Percentiles rank a stretch among this genome's conserved stretches.
Conservation (phyloP, 1,284 basidiomycete species). For the Butyriboletus appendiculatus region DNA sequence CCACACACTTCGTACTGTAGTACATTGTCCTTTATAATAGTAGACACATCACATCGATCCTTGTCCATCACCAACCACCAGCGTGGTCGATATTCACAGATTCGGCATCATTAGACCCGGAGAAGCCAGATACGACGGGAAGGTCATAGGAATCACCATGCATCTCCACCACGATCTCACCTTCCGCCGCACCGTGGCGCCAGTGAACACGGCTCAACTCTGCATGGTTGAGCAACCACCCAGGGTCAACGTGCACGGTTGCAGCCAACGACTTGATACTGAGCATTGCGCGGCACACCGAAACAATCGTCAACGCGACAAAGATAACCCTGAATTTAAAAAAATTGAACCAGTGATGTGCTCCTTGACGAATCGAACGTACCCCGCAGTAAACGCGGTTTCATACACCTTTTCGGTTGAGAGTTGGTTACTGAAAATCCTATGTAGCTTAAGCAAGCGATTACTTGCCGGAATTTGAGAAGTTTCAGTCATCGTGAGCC, state of each 20-base stretch:
- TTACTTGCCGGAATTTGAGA: conserved; percentile 14
- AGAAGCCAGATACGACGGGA: not conserved
- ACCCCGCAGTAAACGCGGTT: conserved; percentile 14
- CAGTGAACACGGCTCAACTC: conserved; percentile 43
- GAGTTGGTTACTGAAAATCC: not conserved
- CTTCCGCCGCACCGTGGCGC: conserved; percentile 37
- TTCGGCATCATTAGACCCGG: not conserved
- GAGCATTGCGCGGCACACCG: conserved; percentile 37
- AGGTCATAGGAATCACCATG: conserved; percentile 48
- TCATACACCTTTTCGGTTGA: conserved; percentile 14
- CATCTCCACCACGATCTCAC: conserved; percentile 44
- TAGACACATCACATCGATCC: no score
- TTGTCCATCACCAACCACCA: no score
- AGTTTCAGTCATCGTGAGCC: conserved; percentile 5
- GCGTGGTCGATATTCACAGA: not conserved
- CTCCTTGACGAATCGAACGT: not conserved
- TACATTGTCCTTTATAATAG: no score
- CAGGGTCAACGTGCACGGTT: conserved; percentile 38
- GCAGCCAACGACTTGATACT: conserved; percentile 40
- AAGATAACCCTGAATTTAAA: conserved; percentile 63
- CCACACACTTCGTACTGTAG: no score
- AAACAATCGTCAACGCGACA: conserved; percentile 68
- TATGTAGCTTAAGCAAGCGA: not conserved
- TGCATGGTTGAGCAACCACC: conserved; percentile 41
- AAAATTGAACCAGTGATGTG: conserved; percentile 39